phyloP scores from a whole-genome alignment of 495 filamentous ascomycete genomes.

The Aspergillus bridgeri region DNA sequence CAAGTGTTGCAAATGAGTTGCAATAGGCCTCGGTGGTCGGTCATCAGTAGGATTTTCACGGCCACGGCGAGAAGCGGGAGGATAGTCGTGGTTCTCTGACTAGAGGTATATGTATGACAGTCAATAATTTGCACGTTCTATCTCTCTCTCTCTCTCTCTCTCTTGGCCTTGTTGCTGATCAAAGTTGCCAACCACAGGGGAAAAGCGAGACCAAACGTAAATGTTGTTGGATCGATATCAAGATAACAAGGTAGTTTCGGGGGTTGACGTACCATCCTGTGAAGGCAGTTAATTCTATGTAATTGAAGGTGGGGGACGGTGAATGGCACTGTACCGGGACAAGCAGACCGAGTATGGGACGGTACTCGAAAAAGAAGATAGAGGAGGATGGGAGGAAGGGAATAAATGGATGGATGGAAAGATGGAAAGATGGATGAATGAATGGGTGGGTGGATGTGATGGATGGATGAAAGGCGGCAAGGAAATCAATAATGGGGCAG shows the following conservation, averaged over 20 bases:
- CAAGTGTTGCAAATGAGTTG: constrained; percentile 34
- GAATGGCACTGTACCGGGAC: background rate
- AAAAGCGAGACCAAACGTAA: background rate
- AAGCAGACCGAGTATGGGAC: background rate
- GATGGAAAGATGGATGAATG: background rate
- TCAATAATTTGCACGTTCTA: constrained; percentile 19
- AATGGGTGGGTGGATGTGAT: background rate
- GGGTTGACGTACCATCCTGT: background rate
- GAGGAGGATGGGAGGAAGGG: background rate
- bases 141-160: no score
- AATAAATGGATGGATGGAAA: background rate
- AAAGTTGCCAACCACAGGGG: background rate
- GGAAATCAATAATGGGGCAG: background rate
- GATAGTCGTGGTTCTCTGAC: constrained; percentile 60
- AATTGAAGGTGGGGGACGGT: background rate
- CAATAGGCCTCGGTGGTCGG: constrained; percentile 15
- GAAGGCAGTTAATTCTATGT: background rate
- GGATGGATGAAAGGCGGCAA: background rate
- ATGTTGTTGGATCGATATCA: background rate
- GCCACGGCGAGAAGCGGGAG: constrained; percentile 45
- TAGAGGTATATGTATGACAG: constrained; percentile 24
- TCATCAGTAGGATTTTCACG: constrained; percentile 20
- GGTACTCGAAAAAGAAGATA: background rate
- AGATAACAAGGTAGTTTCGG: background rate
- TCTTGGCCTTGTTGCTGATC: background rate